Base-by-base conservation (phyloP, 177 flowering plant species). In the Vitis hybrid region DNA sequence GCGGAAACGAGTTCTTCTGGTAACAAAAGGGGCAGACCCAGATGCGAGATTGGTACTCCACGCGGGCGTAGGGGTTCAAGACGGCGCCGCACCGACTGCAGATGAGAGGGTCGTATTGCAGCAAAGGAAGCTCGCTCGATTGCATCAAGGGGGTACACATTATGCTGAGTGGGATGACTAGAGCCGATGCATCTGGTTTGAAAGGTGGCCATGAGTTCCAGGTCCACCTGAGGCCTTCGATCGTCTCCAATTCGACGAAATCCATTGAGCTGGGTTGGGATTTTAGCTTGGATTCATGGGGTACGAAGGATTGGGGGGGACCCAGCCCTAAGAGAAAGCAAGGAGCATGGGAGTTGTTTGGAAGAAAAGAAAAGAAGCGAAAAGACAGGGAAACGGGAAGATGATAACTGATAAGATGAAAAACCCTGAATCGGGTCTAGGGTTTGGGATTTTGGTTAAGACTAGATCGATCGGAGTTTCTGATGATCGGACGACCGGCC, bases 141-240 rank as follows among this genome's bases (percentile, higher is more conserved):
- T 85, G 82, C 85, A 82, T 86, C 56, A 93, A 74, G 6, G 97
- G 98, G 3, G 96, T 91, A 78, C 85, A 88, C 87, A 93, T 86
- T 59, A 95, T 67, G 75, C 89, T 83, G 39, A 93, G 80, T 1
- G 98, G 98, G 67, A 95, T 73, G 1, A 87, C 79, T 12, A 95
- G 86, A 15, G 86, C 77, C 13, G 84, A 50, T 2, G 83, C 81
- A 58, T 86, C 90, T 14, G 90, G 13, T 65, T 82, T 83, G 4
- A 97, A 77, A 0, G 86, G 72, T n/a, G 99, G 99, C 98, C 96
- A 95, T 51, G 98, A 83, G 66, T 93, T 88, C 99, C 99, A 95
- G 8, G 98, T 68, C 99, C 99, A 95, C 1, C 99, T 82, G 3
- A 95, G 82, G 26, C 99, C 99, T 71, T 95, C 98, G 69, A 87